These are phyloP conservation scores for Smithsoniella earleae DNA, from an alignment of 163 green algal species.

Conservation along the genomic window DNA sequence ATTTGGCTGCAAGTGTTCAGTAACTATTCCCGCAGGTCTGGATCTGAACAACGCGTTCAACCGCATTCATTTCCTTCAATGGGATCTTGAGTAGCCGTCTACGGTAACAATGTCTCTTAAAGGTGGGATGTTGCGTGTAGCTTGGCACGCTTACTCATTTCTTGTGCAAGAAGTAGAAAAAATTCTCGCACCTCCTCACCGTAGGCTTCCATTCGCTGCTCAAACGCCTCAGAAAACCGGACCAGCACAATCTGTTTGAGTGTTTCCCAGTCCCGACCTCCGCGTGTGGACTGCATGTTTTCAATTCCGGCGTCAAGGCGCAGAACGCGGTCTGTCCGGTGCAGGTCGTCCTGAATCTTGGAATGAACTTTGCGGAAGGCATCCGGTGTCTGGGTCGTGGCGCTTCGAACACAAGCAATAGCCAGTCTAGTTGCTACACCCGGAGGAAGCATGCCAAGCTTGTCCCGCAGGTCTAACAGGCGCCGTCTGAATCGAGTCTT, in stretches of 20 bases:
- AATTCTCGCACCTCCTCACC: not conserved
- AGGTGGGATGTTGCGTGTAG: too few relatives aligned
- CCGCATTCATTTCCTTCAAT: too few relatives aligned
- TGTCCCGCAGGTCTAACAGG: slow-evolving; percentile 25
- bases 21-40: too few relatives aligned
- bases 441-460: slow-evolving; percentile 1
- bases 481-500: slow-evolving; percentile 3
- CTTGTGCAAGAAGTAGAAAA: not conserved
- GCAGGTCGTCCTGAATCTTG: slow-evolving; percentile 22
- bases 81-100: too few relatives aligned
- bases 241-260: slow-evolving; percentile 24
- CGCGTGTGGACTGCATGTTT: slow-evolving; percentile 15
- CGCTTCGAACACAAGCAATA: slow-evolving; percentile 21
- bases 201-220: slow-evolving; percentile 24
- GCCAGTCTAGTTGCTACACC: slow-evolving; percentile 8
- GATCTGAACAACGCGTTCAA: too few relatives aligned
- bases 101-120: too few relatives aligned
- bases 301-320: slow-evolving; percentile 18
- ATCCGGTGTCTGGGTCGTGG: slow-evolving; percentile 25
- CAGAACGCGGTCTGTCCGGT: slow-evolving; percentile 28
- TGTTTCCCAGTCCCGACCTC: slow-evolving; percentile 16
- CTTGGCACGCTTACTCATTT: too few relatives aligned
- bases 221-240: slow-evolving; percentile 27
- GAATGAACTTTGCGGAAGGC: slow-evolving; percentile 15
- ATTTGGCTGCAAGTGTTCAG: too few relatives aligned